Percentiles rank a stretch among this genome's conserved stretches.
Conservation (phyloP, 768 basidiomycete species). For the Exsudoporus frostii region DNA sequence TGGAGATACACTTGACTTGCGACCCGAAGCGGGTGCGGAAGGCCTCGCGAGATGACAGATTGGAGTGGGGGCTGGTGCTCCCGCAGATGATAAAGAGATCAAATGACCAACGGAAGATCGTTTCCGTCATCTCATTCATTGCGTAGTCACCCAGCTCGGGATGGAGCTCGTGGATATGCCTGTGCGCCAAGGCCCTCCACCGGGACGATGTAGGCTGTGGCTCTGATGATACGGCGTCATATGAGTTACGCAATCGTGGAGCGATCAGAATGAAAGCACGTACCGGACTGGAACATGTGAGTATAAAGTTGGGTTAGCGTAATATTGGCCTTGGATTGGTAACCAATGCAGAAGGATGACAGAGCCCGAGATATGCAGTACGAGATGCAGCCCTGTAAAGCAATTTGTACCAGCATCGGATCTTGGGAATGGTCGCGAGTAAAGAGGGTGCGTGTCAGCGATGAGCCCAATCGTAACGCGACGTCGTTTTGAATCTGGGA, state of each 20-base stretch:
- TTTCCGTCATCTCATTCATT: constrained; percentile 68
- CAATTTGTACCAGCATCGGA: constrained; percentile 73
- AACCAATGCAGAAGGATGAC: constrained; percentile 70
- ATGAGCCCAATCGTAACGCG: constrained; percentile 58
- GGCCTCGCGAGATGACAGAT: constrained; percentile 35
- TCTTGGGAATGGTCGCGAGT: constrained; percentile 70
- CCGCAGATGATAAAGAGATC: constrained; percentile 67
- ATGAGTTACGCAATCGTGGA: constrained; percentile 13
- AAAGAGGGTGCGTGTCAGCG: constrained; percentile 57
- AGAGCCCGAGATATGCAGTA: constrained; percentile 66
- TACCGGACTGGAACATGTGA: constrained; percentile 55
- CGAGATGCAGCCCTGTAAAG: constrained; percentile 67
- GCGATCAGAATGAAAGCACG: constrained; percentile 14
- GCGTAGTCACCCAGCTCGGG: constrained; percentile 65
- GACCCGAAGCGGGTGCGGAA: constrained; percentile 51
- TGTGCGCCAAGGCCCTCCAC: constrained; percentile 73
- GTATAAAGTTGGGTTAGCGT: constrained; percentile 60
- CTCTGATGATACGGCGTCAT: constrained; percentile 37
- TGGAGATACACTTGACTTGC: constrained; percentile 65
- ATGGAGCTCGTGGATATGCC: constrained; percentile 63
- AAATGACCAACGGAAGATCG: constrained; percentile 68
- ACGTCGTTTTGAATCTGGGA: constrained; percentile 58
- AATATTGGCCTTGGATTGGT: constrained; percentile 66
- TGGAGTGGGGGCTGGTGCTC: constrained; percentile 42
- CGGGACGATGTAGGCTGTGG: constrained; percentile 75